Conservation (phyloP, 2,329 filamentous ascomycete genomes). For the Grosmannia penicillata region DNA sequence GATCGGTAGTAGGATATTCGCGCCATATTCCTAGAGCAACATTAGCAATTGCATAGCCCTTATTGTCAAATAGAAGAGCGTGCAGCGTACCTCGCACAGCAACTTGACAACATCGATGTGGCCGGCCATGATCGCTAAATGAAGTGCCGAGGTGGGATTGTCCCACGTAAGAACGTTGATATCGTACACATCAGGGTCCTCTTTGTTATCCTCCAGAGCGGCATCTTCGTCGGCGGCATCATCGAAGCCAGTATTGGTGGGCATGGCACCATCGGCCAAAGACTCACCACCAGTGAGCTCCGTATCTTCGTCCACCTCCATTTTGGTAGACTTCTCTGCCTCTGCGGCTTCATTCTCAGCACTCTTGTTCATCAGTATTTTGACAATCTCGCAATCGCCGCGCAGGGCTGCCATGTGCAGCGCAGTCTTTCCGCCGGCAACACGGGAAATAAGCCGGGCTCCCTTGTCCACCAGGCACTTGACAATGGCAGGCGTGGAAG, state of each 20-base stretch:
- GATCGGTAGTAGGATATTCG: slow-evolving; percentile 60
- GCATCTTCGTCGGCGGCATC: slow-evolving; percentile 24
- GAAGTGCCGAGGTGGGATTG: slow-evolving; percentile 55
- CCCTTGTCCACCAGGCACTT: slow-evolving; percentile 56
- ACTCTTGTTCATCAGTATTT: slow-evolving; percentile 58
- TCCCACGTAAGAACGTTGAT: slow-evolving; percentile 74
- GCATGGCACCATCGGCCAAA: neutral
- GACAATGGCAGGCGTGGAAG: slow-evolving; percentile 55
- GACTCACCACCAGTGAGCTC: too few relatives aligned
- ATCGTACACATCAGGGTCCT: slow-evolving; percentile 67
- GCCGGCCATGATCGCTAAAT: slow-evolving; percentile 63
- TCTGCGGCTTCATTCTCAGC: slow-evolving; percentile 57
- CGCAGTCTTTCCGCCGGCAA: slow-evolving; percentile 68
- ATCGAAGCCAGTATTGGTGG: slow-evolving; percentile 13
- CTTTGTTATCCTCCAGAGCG: slow-evolving; percentile 40
- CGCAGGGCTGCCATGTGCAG: slow-evolving; percentile 67
- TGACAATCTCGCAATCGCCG: slow-evolving; percentile 55
- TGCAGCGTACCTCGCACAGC: slow-evolving; percentile 40
- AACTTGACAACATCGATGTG: slow-evolving; percentile 53
- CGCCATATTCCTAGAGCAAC: slow-evolving; percentile 46
- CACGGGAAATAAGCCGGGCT: slow-evolving; percentile 55
- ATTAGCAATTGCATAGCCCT: neutral
- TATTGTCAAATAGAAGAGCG: neutral
- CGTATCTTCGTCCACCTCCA: slow-evolving; percentile 15
- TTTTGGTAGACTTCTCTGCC: slow-evolving; percentile 41